phyloP scores from a whole-genome alignment of 2,329 filamentous ascomycete species.

The Zymoseptoria passerinii region DNA sequence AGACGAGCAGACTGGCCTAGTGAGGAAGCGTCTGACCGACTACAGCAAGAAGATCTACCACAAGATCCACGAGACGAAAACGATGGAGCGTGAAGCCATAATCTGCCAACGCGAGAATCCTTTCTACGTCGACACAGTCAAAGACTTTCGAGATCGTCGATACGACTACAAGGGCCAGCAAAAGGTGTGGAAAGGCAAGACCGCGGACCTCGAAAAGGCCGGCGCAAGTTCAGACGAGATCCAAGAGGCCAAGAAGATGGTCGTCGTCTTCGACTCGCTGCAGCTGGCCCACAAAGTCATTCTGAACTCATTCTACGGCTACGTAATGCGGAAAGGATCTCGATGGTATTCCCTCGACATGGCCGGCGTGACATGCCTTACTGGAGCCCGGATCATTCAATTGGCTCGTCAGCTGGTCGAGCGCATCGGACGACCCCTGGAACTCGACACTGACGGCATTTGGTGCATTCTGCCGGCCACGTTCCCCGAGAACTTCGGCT shows the following conservation, averaged over 20 bases:
- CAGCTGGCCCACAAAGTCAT: slow-evolving; percentile 98
- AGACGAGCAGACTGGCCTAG: slow-evolving; percentile 72
- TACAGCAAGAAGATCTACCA: slow-evolving; percentile 99
- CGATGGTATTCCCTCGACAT: slow-evolving; percentile 99
- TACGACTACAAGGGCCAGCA: slow-evolving; percentile 99
- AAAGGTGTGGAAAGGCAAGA: slow-evolving; percentile 98
- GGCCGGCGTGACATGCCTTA: slow-evolving; percentile 96
- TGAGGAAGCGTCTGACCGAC: slow-evolving; percentile 79
- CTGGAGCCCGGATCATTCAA: slow-evolving; percentile 92
- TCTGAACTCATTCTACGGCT: slow-evolving; percentile 97
- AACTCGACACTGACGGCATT: slow-evolving; percentile 96
- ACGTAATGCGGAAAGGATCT: slow-evolving; percentile 98
- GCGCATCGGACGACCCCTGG: slow-evolving; percentile 80
- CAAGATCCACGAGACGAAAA: slow-evolving; percentile 94
- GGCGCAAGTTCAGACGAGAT: slow-evolving; percentile 70
- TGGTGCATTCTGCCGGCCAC: slow-evolving; percentile 98
- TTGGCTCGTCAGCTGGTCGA: slow-evolving; percentile 91
- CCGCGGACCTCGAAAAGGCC: slow-evolving; percentile 72
- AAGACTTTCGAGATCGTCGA: slow-evolving; percentile 88
- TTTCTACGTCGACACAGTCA: slow-evolving; percentile 95
- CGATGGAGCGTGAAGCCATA: slow-evolving; percentile 87
- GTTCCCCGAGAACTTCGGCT: slow-evolving; percentile 92
- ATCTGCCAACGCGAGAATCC: slow-evolving; percentile 98
- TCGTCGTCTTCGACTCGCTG: slow-evolving; percentile 86
- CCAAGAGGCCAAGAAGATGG: slow-evolving; percentile 98